Base-by-base conservation (phyloP, 2,329 filamentous ascomycete genomes). In the Penicillium palitans region DNA sequence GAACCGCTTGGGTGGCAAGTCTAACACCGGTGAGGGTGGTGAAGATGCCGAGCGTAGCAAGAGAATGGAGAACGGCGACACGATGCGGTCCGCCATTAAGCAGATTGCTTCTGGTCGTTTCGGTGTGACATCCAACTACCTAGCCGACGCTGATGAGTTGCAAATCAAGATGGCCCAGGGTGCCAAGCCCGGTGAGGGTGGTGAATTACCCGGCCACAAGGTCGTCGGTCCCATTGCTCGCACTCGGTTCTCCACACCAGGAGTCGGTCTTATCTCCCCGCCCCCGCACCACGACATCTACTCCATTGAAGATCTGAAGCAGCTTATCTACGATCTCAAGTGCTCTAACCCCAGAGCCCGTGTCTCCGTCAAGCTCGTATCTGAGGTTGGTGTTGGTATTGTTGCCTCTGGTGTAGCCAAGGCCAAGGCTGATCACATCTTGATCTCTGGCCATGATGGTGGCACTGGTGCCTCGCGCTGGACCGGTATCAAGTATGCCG, bases 121-220 rank as follows among this genome's bases (percentile, higher is more conserved):
- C 71, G 93, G 93, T 82, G 93, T 97, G 62, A 98, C 93, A 1
- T 95, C 91, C 59, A 90, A 91, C 73, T 98, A 97, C 74, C 86
- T 98, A 17, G 91, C 93, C 50, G 93, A 98, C 75, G 91, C 93
- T 19, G 93, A 98, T 71, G 93, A 98, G 79, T 82, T 98, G 46
- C 93, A 98, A 77, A 98, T 98, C 80, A 98, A 98, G 85, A 98
- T 98, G 93, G 93, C 93, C 10, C 93, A 98, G 79, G 93, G 93
- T 74, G 93, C 93, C 62, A 98, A 98, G 84, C 93, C 93, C 57
- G 93, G 93, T 78, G 93, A 98, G 78, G 93, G 93, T 81, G 93
- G 93, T 84, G 93, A 98, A 78, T 86, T 98, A 72, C 93, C 93
- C 50, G 93, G 93, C 41, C 92, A 97, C 83, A 98, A 98, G 80